Percentiles rank a stretch among this genome's conserved stretches.
These are phyloP conservation scores for Colletotrichum magnum DNA, from an alignment of 2,329 filamentous ascomycete species.

Conservation along the genomic window DNA sequence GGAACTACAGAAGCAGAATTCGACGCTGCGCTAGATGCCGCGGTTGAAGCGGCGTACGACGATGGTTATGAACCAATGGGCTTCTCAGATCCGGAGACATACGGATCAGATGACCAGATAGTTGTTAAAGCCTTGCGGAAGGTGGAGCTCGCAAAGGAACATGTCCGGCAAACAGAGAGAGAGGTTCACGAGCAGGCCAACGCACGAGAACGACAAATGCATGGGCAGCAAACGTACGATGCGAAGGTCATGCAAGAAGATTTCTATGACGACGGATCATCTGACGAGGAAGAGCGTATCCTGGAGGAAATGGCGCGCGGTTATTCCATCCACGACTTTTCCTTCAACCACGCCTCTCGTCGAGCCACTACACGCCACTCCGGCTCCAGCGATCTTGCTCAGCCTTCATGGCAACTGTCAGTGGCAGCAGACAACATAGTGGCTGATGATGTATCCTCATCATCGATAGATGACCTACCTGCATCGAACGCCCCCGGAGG, in stretches of 20 bases:
- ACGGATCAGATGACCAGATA: constrained; percentile 43
- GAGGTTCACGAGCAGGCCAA: constrained; percentile 70
- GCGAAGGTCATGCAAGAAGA: constrained; percentile 63
- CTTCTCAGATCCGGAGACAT: constrained; percentile 48
- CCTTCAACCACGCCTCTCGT: constrained; percentile 20
- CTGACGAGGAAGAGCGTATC: constrained; percentile 81
- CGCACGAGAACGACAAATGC: constrained; percentile 24
- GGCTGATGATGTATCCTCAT: not conserved
- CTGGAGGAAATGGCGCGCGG: constrained; percentile 91
- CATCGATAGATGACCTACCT: constrained; percentile 36
- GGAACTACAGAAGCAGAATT: constrained; percentile 89
- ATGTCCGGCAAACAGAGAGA: constrained; percentile 79
- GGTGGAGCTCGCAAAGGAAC: constrained; percentile 82
- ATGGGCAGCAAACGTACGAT: constrained; percentile 52
- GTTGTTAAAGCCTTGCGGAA: constrained; percentile 72
- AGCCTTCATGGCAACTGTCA: constrained; percentile 85
- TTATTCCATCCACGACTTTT: constrained; percentile 85
- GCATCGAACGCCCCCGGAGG: constrained; percentile 44
- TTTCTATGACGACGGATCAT: constrained; percentile 75
- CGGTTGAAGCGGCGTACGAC: constrained; percentile 95
- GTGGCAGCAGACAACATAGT: constrained; percentile 43
- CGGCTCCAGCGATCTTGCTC: constrained; percentile 84
- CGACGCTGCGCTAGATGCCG: constrained; percentile 92
- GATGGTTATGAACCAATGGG: constrained; percentile 86
- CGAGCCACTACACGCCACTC: constrained; percentile 78